Evolutionary conservation across 306 rosid genomes (phyloP).

Genomic region (Vigna hirtella): DNA sequence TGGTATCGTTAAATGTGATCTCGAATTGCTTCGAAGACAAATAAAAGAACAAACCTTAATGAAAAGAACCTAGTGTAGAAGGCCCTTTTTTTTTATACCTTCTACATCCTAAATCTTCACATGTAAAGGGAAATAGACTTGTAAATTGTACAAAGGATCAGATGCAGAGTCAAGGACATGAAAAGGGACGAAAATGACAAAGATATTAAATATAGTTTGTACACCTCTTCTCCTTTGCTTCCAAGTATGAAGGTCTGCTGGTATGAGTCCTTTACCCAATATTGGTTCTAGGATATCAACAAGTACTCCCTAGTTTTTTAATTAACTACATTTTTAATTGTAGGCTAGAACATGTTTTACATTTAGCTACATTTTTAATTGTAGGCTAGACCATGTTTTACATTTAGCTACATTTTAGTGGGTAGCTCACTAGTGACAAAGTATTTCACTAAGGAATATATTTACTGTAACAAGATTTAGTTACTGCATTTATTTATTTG

Average conservation of each 20-base stretch:
- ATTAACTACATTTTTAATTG: background rate
- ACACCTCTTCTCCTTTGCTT: slow-evolving; percentile 97
- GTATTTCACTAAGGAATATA: slow-evolving; percentile 23
- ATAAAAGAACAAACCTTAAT: background rate
- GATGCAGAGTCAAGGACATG: slow-evolving; percentile 10
- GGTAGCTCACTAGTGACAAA: slow-evolving; percentile 19
- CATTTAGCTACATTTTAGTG: slow-evolving; percentile 22
- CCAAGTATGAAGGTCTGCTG: slow-evolving; percentile 98
- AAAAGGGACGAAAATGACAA: slow-evolving; percentile 17
- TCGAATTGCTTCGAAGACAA: slow-evolving; percentile 25
- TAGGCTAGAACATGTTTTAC: too few relatives aligned
- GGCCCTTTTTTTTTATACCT: background rate
- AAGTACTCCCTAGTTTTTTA: slow-evolving; percentile 82
- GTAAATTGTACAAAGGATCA: slow-evolving; percentile 38
- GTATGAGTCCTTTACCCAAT: slow-evolving; percentile 99
- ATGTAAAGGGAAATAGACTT: slow-evolving; percentile 31
- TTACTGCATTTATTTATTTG: slow-evolving; percentile 19
- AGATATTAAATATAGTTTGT: slow-evolving; percentile 41
- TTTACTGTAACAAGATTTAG: slow-evolving; percentile 32
- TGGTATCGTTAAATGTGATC: background rate
- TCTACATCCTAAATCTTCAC: slow-evolving; percentile 17
- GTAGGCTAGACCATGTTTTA: slow-evolving; percentile 19
- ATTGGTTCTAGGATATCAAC: slow-evolving; percentile 99
- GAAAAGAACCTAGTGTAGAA: background rate
- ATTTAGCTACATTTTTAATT: too few relatives aligned